Evolutionary conservation across 1,284 basidiomycete species (phyloP).

Genomic region (Boletus subluridellus): DNA sequence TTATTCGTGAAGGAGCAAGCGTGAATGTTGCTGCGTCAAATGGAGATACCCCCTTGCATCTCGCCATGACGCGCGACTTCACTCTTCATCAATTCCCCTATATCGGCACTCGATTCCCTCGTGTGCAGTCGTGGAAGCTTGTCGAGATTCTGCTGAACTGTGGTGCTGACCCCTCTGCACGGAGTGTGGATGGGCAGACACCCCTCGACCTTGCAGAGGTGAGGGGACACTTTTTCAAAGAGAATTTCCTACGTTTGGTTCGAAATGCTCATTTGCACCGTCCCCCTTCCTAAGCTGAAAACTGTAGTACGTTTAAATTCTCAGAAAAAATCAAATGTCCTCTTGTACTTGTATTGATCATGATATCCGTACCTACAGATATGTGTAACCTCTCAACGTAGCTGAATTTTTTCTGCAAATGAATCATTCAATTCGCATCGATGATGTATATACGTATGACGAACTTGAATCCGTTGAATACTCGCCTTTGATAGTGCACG

Average conservation of each 20-base stretch:
- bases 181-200: background rate
- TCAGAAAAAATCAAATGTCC: background rate
- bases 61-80: background rate
- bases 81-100: too few species aligned
- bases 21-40: background rate
- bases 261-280: background rate
- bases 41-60: background rate
- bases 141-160: background rate
- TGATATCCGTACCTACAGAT: too few species aligned
- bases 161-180: background rate
- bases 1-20: background rate
- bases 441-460: too few species aligned
- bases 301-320: background rate
- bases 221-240: background rate
- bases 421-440: background rate
- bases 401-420: background rate
- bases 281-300: background rate
- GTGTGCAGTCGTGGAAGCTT: too few species aligned
- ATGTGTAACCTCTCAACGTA: background rate
- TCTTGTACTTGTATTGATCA: background rate
- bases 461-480: too few species aligned
- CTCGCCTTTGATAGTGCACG: too few species aligned
- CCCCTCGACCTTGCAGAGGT: conserved; percentile 1
- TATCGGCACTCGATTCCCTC: too few species aligned
- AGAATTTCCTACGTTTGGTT: conserved; percentile 4